phyloP scores from a whole-genome alignment of 2,329 filamentous ascomycete genomes.

The Furcasterigmium sp. region DNA sequence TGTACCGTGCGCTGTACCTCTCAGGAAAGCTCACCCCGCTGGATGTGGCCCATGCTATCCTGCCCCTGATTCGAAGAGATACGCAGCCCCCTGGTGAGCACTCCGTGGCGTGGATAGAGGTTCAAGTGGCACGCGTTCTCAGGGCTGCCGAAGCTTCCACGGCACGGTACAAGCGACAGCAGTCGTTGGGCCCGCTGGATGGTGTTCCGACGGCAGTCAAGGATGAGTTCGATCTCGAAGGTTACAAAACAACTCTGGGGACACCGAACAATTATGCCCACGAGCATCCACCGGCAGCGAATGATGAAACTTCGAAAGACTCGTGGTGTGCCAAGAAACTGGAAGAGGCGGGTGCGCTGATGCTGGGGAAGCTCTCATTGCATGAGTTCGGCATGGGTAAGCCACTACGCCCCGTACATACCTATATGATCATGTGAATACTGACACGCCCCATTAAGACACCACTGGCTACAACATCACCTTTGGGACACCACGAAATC shows the following conservation, averaged over 20 bases:
- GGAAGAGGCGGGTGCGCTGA: conserved; percentile 56
- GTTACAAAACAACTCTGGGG: conserved; percentile 63
- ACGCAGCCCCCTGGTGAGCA: conserved; percentile 29
- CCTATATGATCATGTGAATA: neutral
- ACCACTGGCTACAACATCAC: conserved; percentile 72
- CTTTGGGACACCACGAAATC: conserved; percentile 70
- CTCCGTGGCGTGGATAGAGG: conserved; percentile 38
- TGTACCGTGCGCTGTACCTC: conserved; percentile 39
- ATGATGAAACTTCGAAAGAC: neutral
- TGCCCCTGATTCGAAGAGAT: conserved; percentile 39
- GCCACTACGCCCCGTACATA: conserved; percentile 8
- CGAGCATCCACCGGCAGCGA: conserved; percentile 32
- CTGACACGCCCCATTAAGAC: conserved; percentile 33
- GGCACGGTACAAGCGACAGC: conserved; percentile 43
- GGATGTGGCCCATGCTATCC: conserved; percentile 37
- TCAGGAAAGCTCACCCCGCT: conserved; percentile 39
- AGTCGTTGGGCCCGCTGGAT: conserved; percentile 59
- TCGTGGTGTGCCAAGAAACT: conserved; percentile 32
- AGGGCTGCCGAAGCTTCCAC: conserved; percentile 39
- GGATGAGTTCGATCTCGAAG: conserved; percentile 71
- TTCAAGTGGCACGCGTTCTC: conserved; percentile 32
- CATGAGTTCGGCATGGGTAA: conserved; percentile 68
- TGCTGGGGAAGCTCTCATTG: conserved; percentile 56
- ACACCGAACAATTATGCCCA: conserved; percentile 51
- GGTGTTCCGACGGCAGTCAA: conserved; percentile 72